Base-by-base conservation (phyloP, 2,329 filamentous ascomycete species). In the Fusarium cyanostomum region DNA sequence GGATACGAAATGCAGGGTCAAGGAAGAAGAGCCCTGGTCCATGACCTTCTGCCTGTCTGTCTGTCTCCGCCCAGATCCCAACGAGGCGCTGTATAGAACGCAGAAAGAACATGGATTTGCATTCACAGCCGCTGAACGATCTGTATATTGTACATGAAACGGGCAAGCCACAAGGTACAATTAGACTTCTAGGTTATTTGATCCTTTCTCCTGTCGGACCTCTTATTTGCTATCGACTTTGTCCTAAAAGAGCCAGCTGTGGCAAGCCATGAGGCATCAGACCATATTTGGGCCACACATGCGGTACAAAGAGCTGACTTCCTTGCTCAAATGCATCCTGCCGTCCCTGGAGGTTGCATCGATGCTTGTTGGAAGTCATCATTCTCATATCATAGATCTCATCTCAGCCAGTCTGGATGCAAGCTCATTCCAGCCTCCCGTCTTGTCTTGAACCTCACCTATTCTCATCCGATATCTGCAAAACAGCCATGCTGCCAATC, bases 161-260 rank as follows among this genome's bases (percentile, higher is more conserved):
- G 9, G 18, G 18, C n/a, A 38, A 50, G 18, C 53, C 51, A 66
- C 30, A 21, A 31, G 12, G 3, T n/a, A n/a, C n/a, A 52, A 46
- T 59, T 60, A 66, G 41, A 66, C 58, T 66, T 66, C 62, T 51
- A 63, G 53, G 38, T 66, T 66, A 64, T 66, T 59, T 56, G 30
- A 49, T 24, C 30, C 18, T 48, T 48, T 57, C 30, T 41, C 51
- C 18, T 57, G 16, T 34, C 37, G 48, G 45, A 16, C 52, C 43
- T 51, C 41, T 37, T 42, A 51, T 66, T 63, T 42, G 24, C 35
- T 66, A 30, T n/a, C 39, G 15, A 34, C 18, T 18, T 34, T 44
- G n/a, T 51, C 55, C 55, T 12, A 60, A 64, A 54, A n/a, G 39
- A 54, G 50, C 45, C 44, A 35, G 51, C 38, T 52, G 30, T 41